Conservation (phyloP, 2,329 filamentous ascomycete genomes). For the Epichloe scottii region DNA sequence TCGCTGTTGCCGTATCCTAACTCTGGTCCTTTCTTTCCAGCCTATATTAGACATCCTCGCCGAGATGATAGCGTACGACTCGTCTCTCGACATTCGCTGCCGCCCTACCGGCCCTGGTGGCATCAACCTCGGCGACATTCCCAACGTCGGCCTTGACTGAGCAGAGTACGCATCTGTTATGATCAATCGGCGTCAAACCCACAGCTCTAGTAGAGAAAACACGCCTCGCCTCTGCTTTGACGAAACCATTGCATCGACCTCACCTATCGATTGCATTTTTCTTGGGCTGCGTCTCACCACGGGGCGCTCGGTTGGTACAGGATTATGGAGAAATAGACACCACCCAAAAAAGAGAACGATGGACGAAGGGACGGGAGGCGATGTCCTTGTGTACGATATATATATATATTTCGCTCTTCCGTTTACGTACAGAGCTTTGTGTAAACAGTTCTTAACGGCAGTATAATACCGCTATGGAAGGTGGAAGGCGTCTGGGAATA, state of each 20-base stretch:
- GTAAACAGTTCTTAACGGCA: conserved; percentile 27
- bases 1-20: background rate
- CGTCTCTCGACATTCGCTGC: conserved; percentile 49
- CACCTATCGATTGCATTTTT: background rate
- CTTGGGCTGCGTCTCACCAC: background rate
- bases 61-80: conserved; percentile 94
- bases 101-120: conserved; percentile 21
- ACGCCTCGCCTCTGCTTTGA: background rate
- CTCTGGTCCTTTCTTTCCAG: conserved; percentile 27
- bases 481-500: conserved; percentile 17
- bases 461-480: conserved; percentile 16
- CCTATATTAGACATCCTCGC: conserved; percentile 90
- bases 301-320: background rate
- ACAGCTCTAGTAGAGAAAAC: background rate
- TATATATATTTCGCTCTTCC: conserved; percentile 20
- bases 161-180: background rate
- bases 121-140: conserved; percentile 35
- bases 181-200: background rate
- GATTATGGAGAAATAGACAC: background rate
- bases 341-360: background rate
- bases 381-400: conserved; percentile 26
- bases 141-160: conserved; percentile 43
- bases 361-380: background rate
- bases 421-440: conserved; percentile 27
- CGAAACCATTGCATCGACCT: background rate